phyloP scores from a whole-genome alignment of 2,329 filamentous ascomycete species.

The Xylaria sp. region DNA sequence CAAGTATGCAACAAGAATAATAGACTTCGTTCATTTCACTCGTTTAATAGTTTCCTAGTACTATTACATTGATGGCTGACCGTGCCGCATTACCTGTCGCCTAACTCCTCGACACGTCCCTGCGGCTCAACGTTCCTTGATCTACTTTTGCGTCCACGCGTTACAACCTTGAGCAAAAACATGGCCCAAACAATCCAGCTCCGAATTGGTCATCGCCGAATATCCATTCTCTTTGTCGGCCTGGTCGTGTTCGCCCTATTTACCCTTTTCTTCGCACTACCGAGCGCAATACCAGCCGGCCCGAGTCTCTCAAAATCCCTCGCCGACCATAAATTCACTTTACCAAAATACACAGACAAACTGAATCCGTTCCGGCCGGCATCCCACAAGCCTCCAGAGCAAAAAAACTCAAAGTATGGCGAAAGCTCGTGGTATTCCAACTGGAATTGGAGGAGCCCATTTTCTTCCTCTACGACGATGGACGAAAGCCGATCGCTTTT shows the following conservation, averaged over 20 bases:
- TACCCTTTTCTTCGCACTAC: constrained; percentile 64
- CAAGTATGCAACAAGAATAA: constrained; percentile 20
- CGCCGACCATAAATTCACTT: constrained; percentile 61
- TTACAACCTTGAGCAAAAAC: constrained; percentile 10
- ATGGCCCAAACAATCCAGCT: constrained; percentile 64
- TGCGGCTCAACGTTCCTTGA: not conserved
- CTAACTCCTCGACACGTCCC: not conserved
- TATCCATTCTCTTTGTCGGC: constrained; percentile 62
- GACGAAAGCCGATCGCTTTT: constrained; percentile 87
- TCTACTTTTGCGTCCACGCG: constrained; percentile 5
- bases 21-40: constrained; percentile 22
- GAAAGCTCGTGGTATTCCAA: constrained; percentile 87
- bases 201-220: constrained; percentile 63
- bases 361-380: constrained; percentile 75
- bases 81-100: constrained; percentile 6
- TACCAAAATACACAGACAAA: constrained; percentile 61
- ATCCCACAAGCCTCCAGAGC: constrained; percentile 76
- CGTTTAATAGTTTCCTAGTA: constrained; percentile 17
- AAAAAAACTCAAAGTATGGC: constrained; percentile 81
- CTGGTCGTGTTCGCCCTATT: constrained; percentile 66
- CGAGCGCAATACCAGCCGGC: constrained; percentile 60
- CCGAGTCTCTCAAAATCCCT: constrained; percentile 61
- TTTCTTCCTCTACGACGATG: constrained; percentile 81
- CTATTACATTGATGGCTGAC: constrained; percentile 8
- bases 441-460: constrained; percentile 91